A percentile compares a stretch with the other conserved stretches of the same genome.
Evolutionary conservation across 306 rosid species (phyloP).

Genomic region (Calophaca sinica): DNA sequence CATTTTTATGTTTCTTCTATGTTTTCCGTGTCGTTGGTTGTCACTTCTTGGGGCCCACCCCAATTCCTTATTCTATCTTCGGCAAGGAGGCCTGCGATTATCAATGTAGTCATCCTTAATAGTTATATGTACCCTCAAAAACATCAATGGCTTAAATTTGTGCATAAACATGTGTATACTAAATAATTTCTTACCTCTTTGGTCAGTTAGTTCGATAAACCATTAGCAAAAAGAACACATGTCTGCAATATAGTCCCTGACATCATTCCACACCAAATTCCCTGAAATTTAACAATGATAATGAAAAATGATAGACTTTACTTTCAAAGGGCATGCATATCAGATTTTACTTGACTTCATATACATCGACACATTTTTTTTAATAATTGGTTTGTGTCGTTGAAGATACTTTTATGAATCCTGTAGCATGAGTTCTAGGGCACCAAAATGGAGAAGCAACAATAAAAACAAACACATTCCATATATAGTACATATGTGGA

Average conservation of each 20-base stretch:
- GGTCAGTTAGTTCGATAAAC: constrained; percentile 45
- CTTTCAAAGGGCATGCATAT: no score
- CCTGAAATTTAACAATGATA: not conserved
- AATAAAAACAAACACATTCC: no score
- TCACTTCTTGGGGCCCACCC: constrained; percentile 33
- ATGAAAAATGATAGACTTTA: no score
- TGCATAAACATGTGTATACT: not conserved
- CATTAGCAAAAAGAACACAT: constrained; percentile 33
- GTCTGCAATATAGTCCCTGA: constrained; percentile 45
- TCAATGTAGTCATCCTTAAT: not conserved
- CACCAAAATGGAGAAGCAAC: no score
- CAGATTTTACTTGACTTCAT: no score
- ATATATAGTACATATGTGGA: no score
- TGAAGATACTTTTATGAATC: no score
- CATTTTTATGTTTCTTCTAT: constrained; percentile 20
- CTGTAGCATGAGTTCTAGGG: no score
- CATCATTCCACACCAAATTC: constrained; percentile 49
- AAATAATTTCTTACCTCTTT: constrained; percentile 26
- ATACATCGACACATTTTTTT: no score
- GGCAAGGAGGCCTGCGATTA: constrained; percentile 47
- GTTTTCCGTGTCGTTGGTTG: not conserved
- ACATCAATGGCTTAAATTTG: not conserved
- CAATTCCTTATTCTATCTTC: constrained; percentile 48
- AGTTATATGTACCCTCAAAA: not conserved
- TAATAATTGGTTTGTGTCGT: no score